Evolutionary conservation across 75 land plant species (phyloP).

Genomic region (Selaginella tamariscina): DNA sequence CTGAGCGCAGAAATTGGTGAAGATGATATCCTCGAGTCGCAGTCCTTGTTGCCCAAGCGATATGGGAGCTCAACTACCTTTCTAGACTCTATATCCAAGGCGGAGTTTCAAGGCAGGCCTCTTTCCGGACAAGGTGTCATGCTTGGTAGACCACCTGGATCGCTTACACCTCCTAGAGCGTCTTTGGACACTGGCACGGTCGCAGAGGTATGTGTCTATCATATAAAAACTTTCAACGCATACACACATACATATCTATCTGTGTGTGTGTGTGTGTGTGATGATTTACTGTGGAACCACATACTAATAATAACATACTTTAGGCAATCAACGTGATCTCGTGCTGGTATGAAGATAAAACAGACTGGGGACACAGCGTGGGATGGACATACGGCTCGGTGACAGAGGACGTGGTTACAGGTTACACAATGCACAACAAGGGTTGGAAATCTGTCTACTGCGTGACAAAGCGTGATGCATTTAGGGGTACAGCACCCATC

Average conservation of each 20-base stretch:
- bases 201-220: no score
- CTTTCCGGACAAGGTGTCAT: conserved; percentile 38
- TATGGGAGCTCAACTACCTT: conserved; percentile 40
- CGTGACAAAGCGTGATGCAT: conserved; percentile 59
- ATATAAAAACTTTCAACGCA: no score
- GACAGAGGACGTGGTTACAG: conserved; percentile 73
- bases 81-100: conserved; percentile 32
- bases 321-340: conserved; percentile 52
- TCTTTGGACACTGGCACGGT: conserved; percentile 36
- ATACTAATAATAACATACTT: no score
- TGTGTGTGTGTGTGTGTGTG: no score
- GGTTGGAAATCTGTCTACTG: conserved; percentile 60
- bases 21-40: background rate
- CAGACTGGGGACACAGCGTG: conserved; percentile 48
- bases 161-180: conserved; percentile 24
- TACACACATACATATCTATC: no score
- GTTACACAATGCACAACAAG: conserved; percentile 60
- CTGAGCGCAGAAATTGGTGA: background rate
- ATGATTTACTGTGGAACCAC: no score
- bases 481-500: conserved; percentile 69
- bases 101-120: conserved; percentile 46
- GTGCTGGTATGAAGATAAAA: conserved; percentile 52
- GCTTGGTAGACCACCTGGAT: conserved; percentile 43
- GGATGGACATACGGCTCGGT: conserved; percentile 75
- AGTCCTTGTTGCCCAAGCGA: background rate